Percentiles rank a stretch among this genome's conserved stretches.
phyloP scores from a whole-genome alignment of 768 basidiomycete genomes.

The Mycena chlorophos region DNA sequence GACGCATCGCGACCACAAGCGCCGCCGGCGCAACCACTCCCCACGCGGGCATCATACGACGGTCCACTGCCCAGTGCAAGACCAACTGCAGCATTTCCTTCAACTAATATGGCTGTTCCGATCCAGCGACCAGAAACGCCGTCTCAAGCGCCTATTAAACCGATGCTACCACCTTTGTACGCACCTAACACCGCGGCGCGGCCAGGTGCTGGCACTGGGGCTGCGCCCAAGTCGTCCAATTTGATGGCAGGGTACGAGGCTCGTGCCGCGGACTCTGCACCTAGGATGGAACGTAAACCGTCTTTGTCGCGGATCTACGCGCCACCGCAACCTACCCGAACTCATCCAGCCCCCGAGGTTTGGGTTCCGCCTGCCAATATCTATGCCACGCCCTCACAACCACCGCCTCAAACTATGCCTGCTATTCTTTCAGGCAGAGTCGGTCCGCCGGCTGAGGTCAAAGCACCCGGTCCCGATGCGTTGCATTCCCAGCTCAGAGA shows the following conservation, averaged over 20 bases:
- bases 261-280: conserved; percentile 10
- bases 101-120: not conserved
- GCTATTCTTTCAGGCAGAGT: not conserved
- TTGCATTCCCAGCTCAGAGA: conserved; percentile 13
- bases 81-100: not conserved
- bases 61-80: not conserved
- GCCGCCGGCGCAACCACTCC: not conserved
- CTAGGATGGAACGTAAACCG: not conserved
- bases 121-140: conserved; percentile 10
- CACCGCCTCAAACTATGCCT: not conserved
- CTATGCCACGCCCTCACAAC: not conserved
- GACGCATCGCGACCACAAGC: not conserved
- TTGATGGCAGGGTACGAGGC: conserved; percentile 21
- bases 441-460: not conserved
- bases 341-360: not conserved
- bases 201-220: not conserved
- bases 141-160: conserved; percentile 2
- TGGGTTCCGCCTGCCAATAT: not conserved
- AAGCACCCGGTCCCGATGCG: conserved; percentile 12
- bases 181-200: conserved; percentile 4
- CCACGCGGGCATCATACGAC: not conserved
- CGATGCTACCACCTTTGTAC: conserved; percentile 17
- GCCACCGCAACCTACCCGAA: not conserved
- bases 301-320: conserved; percentile 5
- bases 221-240: conserved; percentile 16